phyloP scores from a whole-genome alignment of 352 stramenopile species.

The Proteromonas lacertae region DNA sequence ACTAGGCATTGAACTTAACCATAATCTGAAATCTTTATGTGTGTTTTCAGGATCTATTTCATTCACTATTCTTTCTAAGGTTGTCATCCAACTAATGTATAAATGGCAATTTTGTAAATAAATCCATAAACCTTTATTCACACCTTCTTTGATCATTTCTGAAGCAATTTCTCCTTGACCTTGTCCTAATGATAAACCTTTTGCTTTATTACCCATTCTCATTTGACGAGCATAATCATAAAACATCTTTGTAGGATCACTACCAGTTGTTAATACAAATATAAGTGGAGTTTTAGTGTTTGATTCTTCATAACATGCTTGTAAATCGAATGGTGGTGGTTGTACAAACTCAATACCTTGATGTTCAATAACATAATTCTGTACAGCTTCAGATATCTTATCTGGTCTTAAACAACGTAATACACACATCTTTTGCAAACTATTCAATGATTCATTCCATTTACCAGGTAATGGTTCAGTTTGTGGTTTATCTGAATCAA shows the following conservation, averaged over 20 bases:
- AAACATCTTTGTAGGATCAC: slow-evolving; percentile 64
- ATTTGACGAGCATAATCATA: slow-evolving; percentile 52
- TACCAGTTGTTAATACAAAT: slow-evolving; percentile 64
- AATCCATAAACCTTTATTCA: slow-evolving; percentile 51
- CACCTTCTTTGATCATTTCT: slow-evolving; percentile 51
- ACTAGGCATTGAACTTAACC: slow-evolving; percentile 43
- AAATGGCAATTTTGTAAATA: slow-evolving; percentile 79
- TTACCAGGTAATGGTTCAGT: slow-evolving; percentile 15
- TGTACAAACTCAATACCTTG: slow-evolving; percentile 59
- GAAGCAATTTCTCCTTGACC: slow-evolving; percentile 56
- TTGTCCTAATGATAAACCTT: slow-evolving; percentile 60
- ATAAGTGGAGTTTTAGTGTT: slow-evolving; percentile 59
- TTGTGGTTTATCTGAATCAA: slow-evolving; percentile 41
- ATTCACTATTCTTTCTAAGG: slow-evolving; percentile 67
- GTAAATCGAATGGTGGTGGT: slow-evolving; percentile 54
- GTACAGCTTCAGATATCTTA: slow-evolving; percentile 60
- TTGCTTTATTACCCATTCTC: slow-evolving; percentile 48
- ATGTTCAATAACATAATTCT: slow-evolving; percentile 40
- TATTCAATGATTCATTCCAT: slow-evolving; percentile 21
- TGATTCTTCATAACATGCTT: slow-evolving; percentile 51
- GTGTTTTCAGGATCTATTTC: slow-evolving; percentile 18
- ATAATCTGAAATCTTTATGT: slow-evolving; percentile 55
- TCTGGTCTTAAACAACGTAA: slow-evolving; percentile 54
- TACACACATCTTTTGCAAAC: slow-evolving; percentile 54
- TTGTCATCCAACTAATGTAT: slow-evolving; percentile 60